These are phyloP conservation scores for Akanthomyces dipterigenus DNA, from an alignment of 2,329 filamentous ascomycete genomes.

Conservation along the genomic window DNA sequence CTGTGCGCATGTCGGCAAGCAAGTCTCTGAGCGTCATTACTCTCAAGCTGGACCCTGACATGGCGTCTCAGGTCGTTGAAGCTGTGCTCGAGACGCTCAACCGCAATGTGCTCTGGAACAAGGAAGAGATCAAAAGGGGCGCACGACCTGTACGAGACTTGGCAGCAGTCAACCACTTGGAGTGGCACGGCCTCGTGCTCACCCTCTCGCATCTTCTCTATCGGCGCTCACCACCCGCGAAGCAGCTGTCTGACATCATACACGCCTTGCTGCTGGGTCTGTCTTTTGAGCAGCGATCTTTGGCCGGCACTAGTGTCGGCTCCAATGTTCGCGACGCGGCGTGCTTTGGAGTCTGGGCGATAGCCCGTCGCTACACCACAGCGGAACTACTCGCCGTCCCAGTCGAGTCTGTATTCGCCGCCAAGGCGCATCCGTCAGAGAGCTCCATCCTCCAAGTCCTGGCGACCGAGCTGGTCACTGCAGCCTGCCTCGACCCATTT, in stretches of 20 bases:
- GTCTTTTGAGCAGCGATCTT: conserved; percentile 80
- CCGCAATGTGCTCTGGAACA: conserved; percentile 49
- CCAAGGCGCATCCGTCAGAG: conserved; percentile 28
- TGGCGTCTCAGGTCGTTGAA: conserved; percentile 82
- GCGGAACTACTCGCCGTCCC: conserved; percentile 63
- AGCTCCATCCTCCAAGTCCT: conserved; percentile 65
- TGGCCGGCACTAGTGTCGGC: conserved; percentile 78
- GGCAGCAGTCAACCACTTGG: conserved; percentile 68
- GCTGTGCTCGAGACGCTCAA: conserved; percentile 69
- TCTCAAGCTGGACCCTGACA: conserved; percentile 67
- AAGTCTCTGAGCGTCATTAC: conserved; percentile 88
- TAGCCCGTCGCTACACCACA: conserved; percentile 81
- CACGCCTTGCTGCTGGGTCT: conserved; percentile 72
- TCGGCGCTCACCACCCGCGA: conserved; percentile 67
- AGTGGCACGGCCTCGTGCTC: conserved; percentile 89
- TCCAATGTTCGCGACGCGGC: conserved; percentile 91
- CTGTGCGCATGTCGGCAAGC: conserved; percentile 82
- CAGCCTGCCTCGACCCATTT: conserved; percentile 79
- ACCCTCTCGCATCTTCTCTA: conserved; percentile 84
- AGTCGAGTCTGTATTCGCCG: conserved; percentile 35
- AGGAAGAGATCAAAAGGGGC: conserved; percentile 27
- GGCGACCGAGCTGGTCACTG: conserved; percentile 72
- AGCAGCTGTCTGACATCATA: conserved; percentile 65
- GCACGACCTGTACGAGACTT: conserved; percentile 49
- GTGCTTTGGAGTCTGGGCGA: conserved; percentile 91